A percentile compares a stretch with the other conserved stretches of the same genome.
phyloP scores from a whole-genome alignment of 2,329 filamentous ascomycete species.

The Diaporthe nobilis region DNA sequence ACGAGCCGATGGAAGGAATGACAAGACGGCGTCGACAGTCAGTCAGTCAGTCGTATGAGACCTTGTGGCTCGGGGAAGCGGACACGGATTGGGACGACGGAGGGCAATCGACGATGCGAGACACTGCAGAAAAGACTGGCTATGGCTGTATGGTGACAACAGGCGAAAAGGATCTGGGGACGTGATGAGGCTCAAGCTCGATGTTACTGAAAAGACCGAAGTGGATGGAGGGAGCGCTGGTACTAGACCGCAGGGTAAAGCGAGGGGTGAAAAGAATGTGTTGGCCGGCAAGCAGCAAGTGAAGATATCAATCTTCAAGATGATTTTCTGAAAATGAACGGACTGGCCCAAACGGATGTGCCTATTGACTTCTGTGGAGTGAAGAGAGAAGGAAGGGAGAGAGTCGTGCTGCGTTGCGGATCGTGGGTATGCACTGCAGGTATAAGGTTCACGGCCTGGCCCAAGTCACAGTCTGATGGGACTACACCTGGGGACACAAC shows the following conservation, averaged over 20 bases:
- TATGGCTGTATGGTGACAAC: slow-evolving; percentile 19
- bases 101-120: slow-evolving; percentile 13
- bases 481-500: no score
- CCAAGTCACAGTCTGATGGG: neutral
- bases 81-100: neutral
- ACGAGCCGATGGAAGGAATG: slow-evolving; percentile 43
- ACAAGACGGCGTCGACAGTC: slow-evolving; percentile 43
- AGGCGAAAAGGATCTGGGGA: slow-evolving; percentile 24
- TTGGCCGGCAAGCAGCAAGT: slow-evolving; percentile 41
- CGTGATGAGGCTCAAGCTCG: slow-evolving; percentile 17
- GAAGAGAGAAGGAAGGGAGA: slow-evolving; percentile 15
- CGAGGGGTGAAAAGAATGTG: slow-evolving; percentile 33
- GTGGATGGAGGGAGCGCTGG: slow-evolving; percentile 4
- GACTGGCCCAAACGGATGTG: slow-evolving; percentile 39
- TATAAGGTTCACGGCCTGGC: slow-evolving; percentile 38
- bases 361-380: slow-evolving; percentile 35
- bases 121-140: slow-evolving; percentile 21
- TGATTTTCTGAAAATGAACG: slow-evolving; percentile 35
- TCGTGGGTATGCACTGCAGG: slow-evolving; percentile 41
- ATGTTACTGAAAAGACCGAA: neutral
- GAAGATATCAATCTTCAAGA: slow-evolving; percentile 31
- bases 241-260: slow-evolving; percentile 24
- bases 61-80: slow-evolving; percentile 33
- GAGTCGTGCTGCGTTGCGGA: neutral
- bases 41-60: slow-evolving; percentile 32